These are phyloP conservation scores for Ceratobasidium sp. DNA, from an alignment of 1,284 basidiomycete species.

Conservation along the genomic window DNA sequence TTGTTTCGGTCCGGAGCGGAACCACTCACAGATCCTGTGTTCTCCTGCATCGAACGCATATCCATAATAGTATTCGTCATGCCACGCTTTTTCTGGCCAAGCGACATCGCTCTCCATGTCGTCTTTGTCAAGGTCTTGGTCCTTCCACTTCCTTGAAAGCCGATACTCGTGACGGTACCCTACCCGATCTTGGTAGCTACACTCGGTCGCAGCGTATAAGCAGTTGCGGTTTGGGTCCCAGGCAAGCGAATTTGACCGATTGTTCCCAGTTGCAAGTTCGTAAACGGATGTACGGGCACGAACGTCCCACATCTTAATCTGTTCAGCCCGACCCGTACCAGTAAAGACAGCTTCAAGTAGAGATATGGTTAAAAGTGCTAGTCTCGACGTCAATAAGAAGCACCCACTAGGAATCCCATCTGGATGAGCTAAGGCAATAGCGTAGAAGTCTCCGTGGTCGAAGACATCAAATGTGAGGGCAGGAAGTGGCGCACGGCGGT, in stretches of 20 bases:
- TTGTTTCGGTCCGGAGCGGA: neutral
- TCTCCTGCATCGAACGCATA: slow-evolving; percentile 37
- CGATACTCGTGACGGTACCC: slow-evolving; percentile 43
- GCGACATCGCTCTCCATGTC: slow-evolving; percentile 17
- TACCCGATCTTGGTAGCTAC: slow-evolving; percentile 18
- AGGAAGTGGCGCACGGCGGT: slow-evolving; percentile 20
- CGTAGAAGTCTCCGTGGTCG: neutral
- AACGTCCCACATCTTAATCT: slow-evolving; percentile 41
- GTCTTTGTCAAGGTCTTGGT: neutral
- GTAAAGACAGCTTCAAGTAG: slow-evolving; percentile 26
- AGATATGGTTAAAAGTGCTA: too few relatives aligned
- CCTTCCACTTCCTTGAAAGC: neutral
- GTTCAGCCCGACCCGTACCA: slow-evolving; percentile 10
- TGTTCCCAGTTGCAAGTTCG: slow-evolving; percentile 45
- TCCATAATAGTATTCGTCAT: slow-evolving; percentile 39
- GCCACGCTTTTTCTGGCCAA: slow-evolving; percentile 40
- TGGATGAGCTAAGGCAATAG: slow-evolving; percentile 4
- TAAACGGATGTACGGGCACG: slow-evolving; percentile 33
- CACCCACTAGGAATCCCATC: slow-evolving; percentile 36
- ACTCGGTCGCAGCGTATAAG: slow-evolving; percentile 40
- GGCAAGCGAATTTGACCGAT: slow-evolving; percentile 16
- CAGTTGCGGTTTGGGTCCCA: slow-evolving; percentile 35
- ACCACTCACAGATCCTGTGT: slow-evolving; percentile 39
- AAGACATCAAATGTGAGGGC: slow-evolving; percentile 29
- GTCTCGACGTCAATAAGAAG: neutral